Conservation (phyloP, 371 early-diverging fungal genomes). For the Thermomucor indicae-seudaticae region DNA sequence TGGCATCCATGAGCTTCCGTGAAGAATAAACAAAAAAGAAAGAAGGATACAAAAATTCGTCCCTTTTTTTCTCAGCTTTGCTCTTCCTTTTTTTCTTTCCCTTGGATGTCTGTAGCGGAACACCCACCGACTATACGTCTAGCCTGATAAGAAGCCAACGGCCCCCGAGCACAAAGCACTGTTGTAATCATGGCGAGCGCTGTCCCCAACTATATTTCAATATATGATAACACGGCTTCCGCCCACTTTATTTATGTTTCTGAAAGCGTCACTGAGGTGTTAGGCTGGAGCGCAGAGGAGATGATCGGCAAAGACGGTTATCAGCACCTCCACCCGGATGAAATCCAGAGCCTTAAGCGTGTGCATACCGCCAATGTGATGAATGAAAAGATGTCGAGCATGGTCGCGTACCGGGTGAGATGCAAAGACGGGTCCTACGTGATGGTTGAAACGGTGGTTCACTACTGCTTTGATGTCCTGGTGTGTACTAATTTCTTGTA, state of each 20-base stretch:
- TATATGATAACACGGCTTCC: slow-evolving; percentile 51
- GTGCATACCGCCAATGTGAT: slow-evolving; percentile 40
- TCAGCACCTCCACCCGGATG: slow-evolving; percentile 40
- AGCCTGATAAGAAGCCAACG: no score
- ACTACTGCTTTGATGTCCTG: slow-evolving; percentile 35
- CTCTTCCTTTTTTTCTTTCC: no score
- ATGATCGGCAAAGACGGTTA: slow-evolving; percentile 43
- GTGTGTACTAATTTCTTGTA: slow-evolving; percentile 23
- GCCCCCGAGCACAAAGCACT: no score
- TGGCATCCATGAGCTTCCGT: no score
- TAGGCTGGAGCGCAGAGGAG: slow-evolving; percentile 52
- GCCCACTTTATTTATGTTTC: slow-evolving; percentile 46
- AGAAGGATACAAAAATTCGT: no score
- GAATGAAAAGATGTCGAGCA: slow-evolving; percentile 40
- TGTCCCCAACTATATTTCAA: slow-evolving; percentile 43
- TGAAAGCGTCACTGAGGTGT: slow-evolving; percentile 40
- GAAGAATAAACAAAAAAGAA: no score
- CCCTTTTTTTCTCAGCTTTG: no score
- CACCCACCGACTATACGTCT: no score
- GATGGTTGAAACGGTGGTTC: slow-evolving; percentile 22
- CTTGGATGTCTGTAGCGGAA: no score
- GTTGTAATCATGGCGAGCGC: slow-evolving; percentile 1
- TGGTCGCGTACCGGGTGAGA: slow-evolving; percentile 23
- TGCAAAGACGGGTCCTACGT: slow-evolving; percentile 36
- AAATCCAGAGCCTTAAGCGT: slow-evolving; percentile 24